Percentiles rank a stretch among this genome's conserved stretches.
Evolutionary conservation across 2,329 filamentous ascomycete species (phyloP).

Genomic region (Pyrenophora graminea): DNA sequence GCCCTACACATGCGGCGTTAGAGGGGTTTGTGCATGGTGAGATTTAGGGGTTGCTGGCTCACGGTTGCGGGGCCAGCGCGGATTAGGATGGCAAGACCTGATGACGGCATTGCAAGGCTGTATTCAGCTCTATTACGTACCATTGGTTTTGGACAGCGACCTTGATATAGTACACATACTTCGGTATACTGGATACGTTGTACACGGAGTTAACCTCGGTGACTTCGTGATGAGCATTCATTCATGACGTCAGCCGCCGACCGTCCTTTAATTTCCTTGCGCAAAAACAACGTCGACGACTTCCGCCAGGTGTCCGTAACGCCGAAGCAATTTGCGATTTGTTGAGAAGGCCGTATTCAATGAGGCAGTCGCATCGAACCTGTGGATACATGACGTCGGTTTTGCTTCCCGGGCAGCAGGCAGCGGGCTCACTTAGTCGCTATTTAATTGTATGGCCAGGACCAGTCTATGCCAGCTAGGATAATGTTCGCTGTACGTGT

Average conservation of each 20-base stretch:
- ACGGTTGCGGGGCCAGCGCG: conserved; percentile 42
- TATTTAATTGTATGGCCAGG: no score
- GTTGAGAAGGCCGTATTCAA: background rate
- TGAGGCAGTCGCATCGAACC: background rate
- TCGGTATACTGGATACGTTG: background rate
- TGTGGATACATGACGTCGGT: background rate
- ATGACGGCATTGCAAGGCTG: conserved; percentile 29
- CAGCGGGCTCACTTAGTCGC: no score
- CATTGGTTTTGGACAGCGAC: background rate
- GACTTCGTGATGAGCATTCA: conserved; percentile 1
- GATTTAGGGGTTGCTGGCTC: background rate
- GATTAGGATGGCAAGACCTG: conserved; percentile 40
- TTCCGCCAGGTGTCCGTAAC: background rate
- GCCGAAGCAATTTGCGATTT: background rate
- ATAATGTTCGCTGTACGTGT: background rate
- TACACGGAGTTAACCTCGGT: background rate
- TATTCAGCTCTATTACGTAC: background rate
- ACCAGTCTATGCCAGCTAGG: no score
- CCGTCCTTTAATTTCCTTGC: background rate
- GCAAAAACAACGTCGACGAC: no score
- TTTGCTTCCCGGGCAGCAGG: background rate
- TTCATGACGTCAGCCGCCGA: background rate
- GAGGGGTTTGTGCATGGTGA: background rate
- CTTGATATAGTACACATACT: background rate
- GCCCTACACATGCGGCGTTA: conserved; percentile 41